Conservation (phyloP, 2,329 filamentous ascomycete species). For the Scytalidium sp. region DNA sequence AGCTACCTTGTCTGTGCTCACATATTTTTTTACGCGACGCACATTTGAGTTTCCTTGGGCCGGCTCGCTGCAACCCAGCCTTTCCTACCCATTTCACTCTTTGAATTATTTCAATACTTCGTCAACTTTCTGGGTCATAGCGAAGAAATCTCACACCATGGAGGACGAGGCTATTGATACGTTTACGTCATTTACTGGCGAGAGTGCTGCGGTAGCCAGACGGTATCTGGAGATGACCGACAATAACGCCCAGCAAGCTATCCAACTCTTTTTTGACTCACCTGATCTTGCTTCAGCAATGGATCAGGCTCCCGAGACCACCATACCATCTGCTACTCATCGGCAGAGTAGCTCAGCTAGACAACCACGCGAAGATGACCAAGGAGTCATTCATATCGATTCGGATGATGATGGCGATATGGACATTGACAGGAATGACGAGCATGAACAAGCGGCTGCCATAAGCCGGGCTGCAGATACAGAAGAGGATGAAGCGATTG, state of each 20-base stretch:
- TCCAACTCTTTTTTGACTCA: constrained; percentile 87
- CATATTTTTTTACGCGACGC: no score
- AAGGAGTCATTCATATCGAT: constrained; percentile 70
- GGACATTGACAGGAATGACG: constrained; percentile 35
- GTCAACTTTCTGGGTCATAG: neutral
- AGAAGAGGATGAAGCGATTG: constrained; percentile 93
- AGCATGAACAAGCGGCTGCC: constrained; percentile 25
- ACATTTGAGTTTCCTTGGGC: neutral
- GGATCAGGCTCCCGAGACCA: constrained; percentile 12
- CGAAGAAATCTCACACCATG: constrained; percentile 15
- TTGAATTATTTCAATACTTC: neutral
- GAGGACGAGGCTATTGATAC: constrained; percentile 68
- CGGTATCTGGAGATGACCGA: constrained; percentile 85
- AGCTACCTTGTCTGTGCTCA: no score
- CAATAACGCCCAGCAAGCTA: constrained; percentile 78
- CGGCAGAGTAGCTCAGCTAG: constrained; percentile 15
- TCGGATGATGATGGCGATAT: constrained; percentile 68
- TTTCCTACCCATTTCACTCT: neutral
- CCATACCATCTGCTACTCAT: constrained; percentile 23
- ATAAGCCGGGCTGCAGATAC: constrained; percentile 52
- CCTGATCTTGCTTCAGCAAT: constrained; percentile 57
- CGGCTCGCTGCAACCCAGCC: neutral
- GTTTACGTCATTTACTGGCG: constrained; percentile 80
- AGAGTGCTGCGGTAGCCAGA: constrained; percentile 68
- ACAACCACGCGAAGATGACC: constrained; percentile 47